These are phyloP conservation scores for Stagonosporopsis tanaceti DNA, from an alignment of 2,329 filamentous ascomycete species.

Conservation along the genomic window DNA sequence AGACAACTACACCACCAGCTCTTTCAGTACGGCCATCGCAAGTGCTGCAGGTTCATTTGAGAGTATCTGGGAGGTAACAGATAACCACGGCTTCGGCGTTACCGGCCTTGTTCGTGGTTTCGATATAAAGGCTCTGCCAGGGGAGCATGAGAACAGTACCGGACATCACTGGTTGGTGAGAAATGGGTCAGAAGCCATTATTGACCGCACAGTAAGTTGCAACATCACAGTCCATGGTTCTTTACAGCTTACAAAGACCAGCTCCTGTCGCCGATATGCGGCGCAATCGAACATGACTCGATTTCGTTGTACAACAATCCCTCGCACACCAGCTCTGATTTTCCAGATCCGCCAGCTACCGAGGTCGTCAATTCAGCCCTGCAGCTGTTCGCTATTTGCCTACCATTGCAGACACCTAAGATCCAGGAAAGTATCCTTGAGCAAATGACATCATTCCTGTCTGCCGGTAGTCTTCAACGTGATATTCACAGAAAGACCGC, in stretches of 20 bases:
- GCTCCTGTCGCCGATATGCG: slow-evolving; percentile 71
- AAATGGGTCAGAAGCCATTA: slow-evolving; percentile 68
- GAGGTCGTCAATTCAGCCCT: slow-evolving; percentile 96
- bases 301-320: slow-evolving; percentile 75
- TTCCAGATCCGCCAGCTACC: slow-evolving; percentile 83
- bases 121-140: slow-evolving; percentile 72
- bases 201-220: slow-evolving; percentile 61
- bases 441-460: slow-evolving; percentile 89
- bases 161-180: slow-evolving; percentile 61
- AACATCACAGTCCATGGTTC: too few species aligned
- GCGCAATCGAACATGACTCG: slow-evolving; percentile 88
- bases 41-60: slow-evolving; percentile 90
- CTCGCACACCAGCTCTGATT: slow-evolving; percentile 55
- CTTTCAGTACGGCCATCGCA: slow-evolving; percentile 88
- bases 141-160: slow-evolving; percentile 57
- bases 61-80: slow-evolving; percentile 91
- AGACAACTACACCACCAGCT: slow-evolving; percentile 84
- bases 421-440: slow-evolving; percentile 96
- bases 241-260: slow-evolving; percentile 32
- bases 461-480: slow-evolving; percentile 78
- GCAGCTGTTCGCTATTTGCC: slow-evolving; percentile 87
- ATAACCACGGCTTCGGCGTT: slow-evolving; percentile 94
- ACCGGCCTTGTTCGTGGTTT: slow-evolving; percentile 85
- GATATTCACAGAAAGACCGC: slow-evolving; percentile 90
- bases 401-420: slow-evolving; percentile 87